Conservation (phyloP, 495 filamentous ascomycete genomes). For the Tuber aestivum region DNA sequence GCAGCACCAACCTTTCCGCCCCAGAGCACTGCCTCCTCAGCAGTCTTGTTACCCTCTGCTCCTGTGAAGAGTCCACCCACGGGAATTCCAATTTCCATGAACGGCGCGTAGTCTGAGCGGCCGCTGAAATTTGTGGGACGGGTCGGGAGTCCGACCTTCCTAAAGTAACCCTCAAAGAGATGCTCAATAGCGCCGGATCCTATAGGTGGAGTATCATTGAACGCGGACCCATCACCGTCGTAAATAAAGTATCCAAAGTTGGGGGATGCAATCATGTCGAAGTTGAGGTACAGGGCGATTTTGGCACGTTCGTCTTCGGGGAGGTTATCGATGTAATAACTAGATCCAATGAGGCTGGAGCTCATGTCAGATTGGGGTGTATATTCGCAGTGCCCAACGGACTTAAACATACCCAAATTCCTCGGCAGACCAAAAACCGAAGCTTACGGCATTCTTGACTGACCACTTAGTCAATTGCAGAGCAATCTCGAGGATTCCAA, state of each 20-base stretch:
- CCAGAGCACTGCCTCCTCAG: constrained; percentile 52
- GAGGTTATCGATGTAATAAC: constrained; percentile 54
- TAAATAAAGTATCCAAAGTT: constrained; percentile 65
- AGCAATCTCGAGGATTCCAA: constrained; percentile 60
- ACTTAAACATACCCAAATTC: constrained; percentile 18
- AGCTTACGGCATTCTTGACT: constrained; percentile 62
- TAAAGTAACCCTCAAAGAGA: constrained; percentile 59
- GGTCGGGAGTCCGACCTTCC: constrained; percentile 44
- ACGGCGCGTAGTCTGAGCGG: constrained; percentile 64
- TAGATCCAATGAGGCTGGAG: constrained; percentile 56
- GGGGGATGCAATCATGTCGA: constrained; percentile 72
- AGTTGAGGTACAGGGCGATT: constrained; percentile 65
- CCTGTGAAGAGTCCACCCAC: constrained; percentile 64
- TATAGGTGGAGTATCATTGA: constrained; percentile 56
- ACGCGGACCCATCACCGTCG: constrained; percentile 62
- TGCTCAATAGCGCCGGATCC: constrained; percentile 60
- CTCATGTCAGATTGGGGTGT: constrained; percentile 24
- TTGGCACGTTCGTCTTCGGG: constrained; percentile 50
- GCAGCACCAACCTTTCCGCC: constrained; percentile 57
- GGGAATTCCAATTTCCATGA: constrained; percentile 59
- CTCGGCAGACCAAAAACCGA: constrained; percentile 65
- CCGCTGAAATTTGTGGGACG: constrained; percentile 56
- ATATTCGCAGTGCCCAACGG: background rate
- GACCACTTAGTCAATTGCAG: constrained; percentile 54
- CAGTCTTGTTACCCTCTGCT: constrained; percentile 61